Evolutionary conservation across 2,329 filamentous ascomycete genomes (phyloP).

Genomic region (Magnaporthiopsis rhizophila): DNA sequence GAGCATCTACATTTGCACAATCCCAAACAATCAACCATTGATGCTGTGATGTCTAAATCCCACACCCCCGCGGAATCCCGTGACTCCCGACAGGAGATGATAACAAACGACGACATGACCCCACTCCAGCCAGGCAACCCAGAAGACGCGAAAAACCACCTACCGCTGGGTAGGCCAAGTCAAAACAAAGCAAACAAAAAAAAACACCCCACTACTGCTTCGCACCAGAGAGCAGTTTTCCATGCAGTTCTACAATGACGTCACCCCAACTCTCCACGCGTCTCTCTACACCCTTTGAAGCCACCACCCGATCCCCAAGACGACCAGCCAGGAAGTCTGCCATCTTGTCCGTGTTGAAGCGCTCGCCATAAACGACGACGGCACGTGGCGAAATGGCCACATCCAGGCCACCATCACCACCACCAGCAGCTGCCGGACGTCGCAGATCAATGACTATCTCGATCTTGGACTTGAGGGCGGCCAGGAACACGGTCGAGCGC

Average conservation of each 20-base stretch:
- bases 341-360: conserved; percentile 69
- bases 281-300: conserved; percentile 24
- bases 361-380: conserved; percentile 67
- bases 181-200: not conserved
- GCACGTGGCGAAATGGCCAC: conserved; percentile 47
- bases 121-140: not conserved
- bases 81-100: not conserved
- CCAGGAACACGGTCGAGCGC: conserved; percentile 53
- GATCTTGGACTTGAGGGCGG: conserved; percentile 60
- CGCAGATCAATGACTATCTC: conserved; percentile 51
- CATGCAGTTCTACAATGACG: conserved; percentile 46
- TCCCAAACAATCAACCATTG: too few relatives aligned
- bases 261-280: conserved; percentile 40
- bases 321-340: conserved; percentile 57
- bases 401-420: conserved; percentile 34
- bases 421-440: conserved; percentile 11
- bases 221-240: conserved; percentile 47
- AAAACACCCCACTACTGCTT: conserved; percentile 24
- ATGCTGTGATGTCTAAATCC: too few relatives aligned
- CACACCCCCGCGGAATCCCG: not conserved
- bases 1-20: too few relatives aligned
- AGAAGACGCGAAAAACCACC: not conserved
- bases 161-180: too few relatives aligned
- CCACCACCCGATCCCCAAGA: conserved; percentile 32
- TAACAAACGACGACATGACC: not conserved